Conservation (phyloP, 2,329 filamentous ascomycete genomes). For the Stagonosporopsis chrysanthemi region DNA sequence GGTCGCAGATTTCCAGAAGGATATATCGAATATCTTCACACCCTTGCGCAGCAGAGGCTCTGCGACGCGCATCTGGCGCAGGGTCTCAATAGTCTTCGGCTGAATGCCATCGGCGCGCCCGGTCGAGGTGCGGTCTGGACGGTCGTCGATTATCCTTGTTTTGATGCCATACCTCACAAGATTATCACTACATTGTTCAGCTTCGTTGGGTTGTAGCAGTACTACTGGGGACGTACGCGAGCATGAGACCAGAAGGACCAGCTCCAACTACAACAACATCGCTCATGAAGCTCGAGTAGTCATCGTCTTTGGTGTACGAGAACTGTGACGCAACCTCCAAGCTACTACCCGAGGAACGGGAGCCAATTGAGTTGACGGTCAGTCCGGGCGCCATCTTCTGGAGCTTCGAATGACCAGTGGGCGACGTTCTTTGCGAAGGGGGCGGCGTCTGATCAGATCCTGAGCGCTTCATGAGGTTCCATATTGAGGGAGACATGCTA, state of each 20-base stretch:
- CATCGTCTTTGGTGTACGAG: constrained; percentile 28
- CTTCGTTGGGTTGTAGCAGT: background rate
- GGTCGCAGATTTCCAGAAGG: constrained; percentile 64
- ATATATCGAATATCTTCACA: constrained; percentile 76
- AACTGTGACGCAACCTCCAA: constrained; percentile 29
- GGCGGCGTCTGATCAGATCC: constrained; percentile 18
- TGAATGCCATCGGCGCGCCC: constrained; percentile 76
- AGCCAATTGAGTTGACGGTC: constrained; percentile 29
- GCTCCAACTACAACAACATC: constrained; percentile 53
- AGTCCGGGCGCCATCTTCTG: constrained; percentile 47
- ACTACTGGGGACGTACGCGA: constrained; percentile 42
- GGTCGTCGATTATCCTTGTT: constrained; percentile 71
- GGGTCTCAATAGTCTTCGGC: constrained; percentile 80
- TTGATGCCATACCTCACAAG: constrained; percentile 72
- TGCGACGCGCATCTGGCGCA: constrained; percentile 76
- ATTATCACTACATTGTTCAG: constrained; percentile 54
- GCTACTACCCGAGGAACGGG: constrained; percentile 37
- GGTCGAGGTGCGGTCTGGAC: constrained; percentile 71
- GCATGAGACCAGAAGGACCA: constrained; percentile 54
- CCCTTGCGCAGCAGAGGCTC: constrained; percentile 71
- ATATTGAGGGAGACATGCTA: constrained; percentile 45
- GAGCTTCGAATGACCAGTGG: constrained; percentile 30
- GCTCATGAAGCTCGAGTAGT: constrained; percentile 47
- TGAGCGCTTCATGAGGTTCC: constrained; percentile 47
- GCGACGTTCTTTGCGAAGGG: constrained; percentile 31